phyloP scores from a whole-genome alignment of 805 yeast species.

The Ogataea pilisensis region DNA sequence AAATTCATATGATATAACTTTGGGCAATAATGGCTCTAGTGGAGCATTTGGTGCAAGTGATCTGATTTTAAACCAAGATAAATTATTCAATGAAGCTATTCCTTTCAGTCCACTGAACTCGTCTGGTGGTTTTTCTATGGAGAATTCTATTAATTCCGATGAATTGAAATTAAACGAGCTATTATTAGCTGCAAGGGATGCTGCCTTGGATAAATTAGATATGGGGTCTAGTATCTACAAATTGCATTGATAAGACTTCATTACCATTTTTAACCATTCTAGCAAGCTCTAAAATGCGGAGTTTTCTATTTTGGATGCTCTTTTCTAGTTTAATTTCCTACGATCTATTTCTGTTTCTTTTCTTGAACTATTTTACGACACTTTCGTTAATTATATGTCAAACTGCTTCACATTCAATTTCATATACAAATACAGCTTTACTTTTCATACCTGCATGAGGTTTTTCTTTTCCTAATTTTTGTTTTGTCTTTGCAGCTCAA shows the following conservation, averaged over 20 bases:
- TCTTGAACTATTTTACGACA: too few species aligned
- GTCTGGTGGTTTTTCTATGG: conserved; percentile 12
- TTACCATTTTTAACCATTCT: too few species aligned
- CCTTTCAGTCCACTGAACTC: conserved; percentile 24
- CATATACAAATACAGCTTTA: too few species aligned
- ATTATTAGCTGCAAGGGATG: conserved; percentile 53
- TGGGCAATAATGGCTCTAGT: conserved; percentile 1
- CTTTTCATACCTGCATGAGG: neutral
- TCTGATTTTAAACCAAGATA: conserved; percentile 15
- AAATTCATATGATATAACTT: conserved; percentile 1
- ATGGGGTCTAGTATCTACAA: conserved; percentile 38
- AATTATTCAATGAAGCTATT: conserved; percentile 23
- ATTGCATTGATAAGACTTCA: conserved; percentile 26
- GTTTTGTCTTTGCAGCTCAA: neutral
- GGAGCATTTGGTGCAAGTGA: conserved; percentile 4
- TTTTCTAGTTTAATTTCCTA: conserved; percentile 1
- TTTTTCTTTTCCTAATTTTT: too few species aligned
- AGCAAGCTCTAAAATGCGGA: too few species aligned
- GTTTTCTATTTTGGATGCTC: conserved; percentile 2
- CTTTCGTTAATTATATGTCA: too few species aligned
- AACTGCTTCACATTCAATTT: too few species aligned
- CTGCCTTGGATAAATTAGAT: conserved; percentile 50
- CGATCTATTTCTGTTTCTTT: too few species aligned
- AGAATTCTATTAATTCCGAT: conserved; percentile 17
- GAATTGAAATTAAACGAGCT: conserved; percentile 44